Conservation (phyloP, 192 early-diverging fungal species). For the Chytriomyces confervae region DNA sequence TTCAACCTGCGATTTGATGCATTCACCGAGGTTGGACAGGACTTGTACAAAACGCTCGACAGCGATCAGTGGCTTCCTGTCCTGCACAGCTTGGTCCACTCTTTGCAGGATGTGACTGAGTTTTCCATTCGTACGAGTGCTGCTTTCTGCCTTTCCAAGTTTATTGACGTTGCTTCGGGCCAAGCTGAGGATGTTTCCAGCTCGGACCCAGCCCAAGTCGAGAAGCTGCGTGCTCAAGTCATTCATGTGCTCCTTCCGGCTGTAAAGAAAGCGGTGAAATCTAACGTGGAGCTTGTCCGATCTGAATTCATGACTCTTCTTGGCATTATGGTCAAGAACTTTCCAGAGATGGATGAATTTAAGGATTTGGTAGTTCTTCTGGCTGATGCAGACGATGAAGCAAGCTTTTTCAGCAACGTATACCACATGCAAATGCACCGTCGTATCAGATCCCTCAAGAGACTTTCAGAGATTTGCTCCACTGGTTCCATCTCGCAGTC, state of each 20-base stretch:
- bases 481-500: constrained; percentile 53
- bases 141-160: constrained; percentile 72
- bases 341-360: constrained; percentile 65
- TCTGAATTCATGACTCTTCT: constrained; percentile 74
- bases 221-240: constrained; percentile 14
- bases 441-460: constrained; percentile 79
- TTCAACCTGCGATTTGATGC: constrained; percentile 83
- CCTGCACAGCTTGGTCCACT: constrained; percentile 85
- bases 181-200: constrained; percentile 33
- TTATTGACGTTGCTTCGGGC: constrained; percentile 63
- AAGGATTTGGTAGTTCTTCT: constrained; percentile 68
- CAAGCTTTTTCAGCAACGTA: constrained; percentile 94
- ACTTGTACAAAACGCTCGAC: constrained; percentile 69
- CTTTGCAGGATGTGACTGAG: constrained; percentile 83
- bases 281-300: constrained; percentile 61
- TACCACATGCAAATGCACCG: constrained; percentile 96
- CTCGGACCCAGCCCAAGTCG: background rate
- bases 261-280: constrained; percentile 71
- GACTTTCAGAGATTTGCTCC: constrained; percentile 61
- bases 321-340: constrained; percentile 64
- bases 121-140: constrained; percentile 86
- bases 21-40: constrained; percentile 70
- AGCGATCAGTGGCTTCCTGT: constrained; percentile 85
- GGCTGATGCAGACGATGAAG: constrained; percentile 82
- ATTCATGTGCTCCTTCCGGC: constrained; percentile 73